phyloP scores from a whole-genome alignment of 306 rosid genomes.

The Arachis hypogaea region DNA sequence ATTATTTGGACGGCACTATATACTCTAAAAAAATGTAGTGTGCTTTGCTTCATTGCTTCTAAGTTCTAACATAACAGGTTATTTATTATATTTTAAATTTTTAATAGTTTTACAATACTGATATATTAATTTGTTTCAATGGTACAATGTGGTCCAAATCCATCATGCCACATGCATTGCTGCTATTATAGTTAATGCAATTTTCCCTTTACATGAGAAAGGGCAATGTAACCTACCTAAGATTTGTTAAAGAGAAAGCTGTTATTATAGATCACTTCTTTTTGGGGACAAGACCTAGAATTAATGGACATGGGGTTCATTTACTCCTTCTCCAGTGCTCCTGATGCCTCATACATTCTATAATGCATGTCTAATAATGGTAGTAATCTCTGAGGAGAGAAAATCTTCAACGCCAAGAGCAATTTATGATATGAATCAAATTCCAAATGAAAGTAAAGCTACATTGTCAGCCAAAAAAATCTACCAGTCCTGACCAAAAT shows the following conservation, averaged over 20 bases:
- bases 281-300: neutral
- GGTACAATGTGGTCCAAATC: slow-evolving; percentile 18
- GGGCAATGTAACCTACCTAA: slow-evolving; percentile 5
- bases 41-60: neutral
- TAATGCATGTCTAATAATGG: neutral
- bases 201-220: neutral
- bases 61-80: neutral
- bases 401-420: slow-evolving; percentile 1
- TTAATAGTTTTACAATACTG: neutral
- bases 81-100: neutral
- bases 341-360: neutral
- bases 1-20: slow-evolving; percentile 18
- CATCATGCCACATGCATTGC: slow-evolving; percentile 4
- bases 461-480: neutral
- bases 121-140: neutral
- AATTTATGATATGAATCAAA: slow-evolving; percentile 8
- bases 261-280: neutral
- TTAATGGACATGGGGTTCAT: neutral
- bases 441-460: neutral
- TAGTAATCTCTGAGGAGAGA: neutral
- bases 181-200: neutral
- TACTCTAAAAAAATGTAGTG: neutral
- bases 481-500: neutral
- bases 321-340: too few relatives aligned
- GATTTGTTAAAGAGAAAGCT: neutral